Base-by-base conservation (phyloP, 2,329 filamentous ascomycete genomes). In the Diaporthe sp. region DNA sequence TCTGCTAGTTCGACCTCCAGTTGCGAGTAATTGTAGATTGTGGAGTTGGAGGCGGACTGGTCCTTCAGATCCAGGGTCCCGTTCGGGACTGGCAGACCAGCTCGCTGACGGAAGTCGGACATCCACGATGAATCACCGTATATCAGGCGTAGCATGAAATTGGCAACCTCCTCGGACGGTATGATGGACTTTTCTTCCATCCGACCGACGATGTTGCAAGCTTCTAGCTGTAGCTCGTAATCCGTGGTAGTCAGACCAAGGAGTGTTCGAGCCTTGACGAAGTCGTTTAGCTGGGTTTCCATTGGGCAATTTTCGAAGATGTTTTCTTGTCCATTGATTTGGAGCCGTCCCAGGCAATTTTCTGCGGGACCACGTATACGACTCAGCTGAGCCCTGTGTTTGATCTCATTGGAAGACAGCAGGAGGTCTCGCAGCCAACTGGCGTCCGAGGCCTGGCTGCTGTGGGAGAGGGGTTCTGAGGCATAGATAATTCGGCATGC, bases 401-500 rank as follows among this genome's bases (percentile, higher is more conserved):
- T 82, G 2, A 86, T 78, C 8, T 83, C 82, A 1, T 86, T 85
- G 1, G 86, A 85, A 42, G 85, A 87, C 84, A 92, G 86, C 72
- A 92, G 83, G 12, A 92, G 81, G 79, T 92, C 91, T 77, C 89
- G 87, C 72, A 93, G 85, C 91, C 91, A 93, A 2, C 87, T 88
- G 1, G 82, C 76, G 9, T 81, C 78, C 1, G 86, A 83, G 1
- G 82, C 83, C 55, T 84, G 83, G 1, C 82, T 82, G 31, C 84
- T 84, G 22, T 83, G 81, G 4, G 86, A 88, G 58, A 86, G 79
- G 68, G 86, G 82, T 78, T 92, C 90, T 28, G 88, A 85, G 8
- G 87, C 89, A 76, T 88, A 89, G 77, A 92, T 86, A 77, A 92
- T 88, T 75, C 88, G 86, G 67, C 89, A 90, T n/a, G 89, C 90